These are phyloP conservation scores for Monosporascus sp. DNA, from an alignment of 2,329 filamentous ascomycete species.

Conservation along the genomic window DNA sequence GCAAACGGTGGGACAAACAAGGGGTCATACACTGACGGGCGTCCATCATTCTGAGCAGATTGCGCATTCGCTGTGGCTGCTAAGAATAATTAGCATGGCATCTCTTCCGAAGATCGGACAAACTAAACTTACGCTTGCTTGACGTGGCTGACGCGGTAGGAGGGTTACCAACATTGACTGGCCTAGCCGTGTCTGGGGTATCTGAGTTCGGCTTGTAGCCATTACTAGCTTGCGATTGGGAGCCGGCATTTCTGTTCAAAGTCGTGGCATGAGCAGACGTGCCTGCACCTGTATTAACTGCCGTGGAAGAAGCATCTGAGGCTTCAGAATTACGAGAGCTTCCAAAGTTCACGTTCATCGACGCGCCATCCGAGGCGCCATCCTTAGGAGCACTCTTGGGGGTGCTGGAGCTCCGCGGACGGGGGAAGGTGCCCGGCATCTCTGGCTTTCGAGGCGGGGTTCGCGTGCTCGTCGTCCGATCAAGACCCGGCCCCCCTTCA, in stretches of 20 bases:
- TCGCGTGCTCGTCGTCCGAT: slow-evolving; percentile 42
- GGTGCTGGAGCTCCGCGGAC: slow-evolving; percentile 23
- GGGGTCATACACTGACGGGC: slow-evolving; percentile 44
- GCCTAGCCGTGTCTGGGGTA: slow-evolving; percentile 10
- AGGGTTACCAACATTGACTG: slow-evolving; percentile 7
- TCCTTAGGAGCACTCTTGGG: slow-evolving; percentile 12
- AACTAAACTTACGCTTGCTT: slow-evolving; percentile 16
- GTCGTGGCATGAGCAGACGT: slow-evolving; percentile 4
- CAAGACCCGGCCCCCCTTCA: slow-evolving; percentile 38
- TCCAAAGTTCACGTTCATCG: slow-evolving; percentile 3
- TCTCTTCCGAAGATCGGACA: not conserved
- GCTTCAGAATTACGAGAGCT: slow-evolving; percentile 23
- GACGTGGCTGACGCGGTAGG: slow-evolving; percentile 9
- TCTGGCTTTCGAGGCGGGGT: slow-evolving; percentile 25
- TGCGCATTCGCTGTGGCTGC: slow-evolving; percentile 11
- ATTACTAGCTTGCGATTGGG: slow-evolving; percentile 15
- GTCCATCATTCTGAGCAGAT: slow-evolving; percentile 22
- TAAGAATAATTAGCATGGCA: slow-evolving; percentile 11
- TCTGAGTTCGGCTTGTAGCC: slow-evolving; percentile 14
- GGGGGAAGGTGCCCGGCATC: slow-evolving; percentile 21
- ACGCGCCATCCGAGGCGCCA: slow-evolving; percentile 8
- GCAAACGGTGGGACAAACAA: slow-evolving; percentile 11
- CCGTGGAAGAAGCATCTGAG: slow-evolving; percentile 19
- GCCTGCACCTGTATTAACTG: slow-evolving; percentile 4
- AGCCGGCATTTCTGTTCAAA: slow-evolving; percentile 3